phyloP scores from a whole-genome alignment of 805 yeast species.

The Scheffersomyces lignosus region DNA sequence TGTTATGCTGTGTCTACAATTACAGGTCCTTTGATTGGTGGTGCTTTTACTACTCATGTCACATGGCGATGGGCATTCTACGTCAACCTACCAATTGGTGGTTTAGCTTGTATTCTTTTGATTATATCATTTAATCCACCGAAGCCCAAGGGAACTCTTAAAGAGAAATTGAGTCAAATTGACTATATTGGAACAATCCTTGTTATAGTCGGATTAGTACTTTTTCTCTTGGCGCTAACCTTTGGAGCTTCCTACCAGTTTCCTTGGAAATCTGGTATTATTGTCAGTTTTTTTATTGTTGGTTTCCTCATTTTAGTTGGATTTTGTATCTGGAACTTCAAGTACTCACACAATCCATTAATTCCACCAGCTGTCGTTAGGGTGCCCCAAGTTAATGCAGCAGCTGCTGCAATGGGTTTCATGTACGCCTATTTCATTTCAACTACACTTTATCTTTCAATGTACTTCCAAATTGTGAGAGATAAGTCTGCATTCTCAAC shows the following conservation, averaged over 20 bases:
- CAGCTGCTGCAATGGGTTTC: conserved; percentile 14
- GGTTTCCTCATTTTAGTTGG: conserved; percentile 14
- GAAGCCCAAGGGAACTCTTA: conserved; percentile 11
- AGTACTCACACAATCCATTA: conserved; percentile 13
- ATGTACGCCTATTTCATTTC: conserved; percentile 11
- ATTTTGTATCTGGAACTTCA: conserved; percentile 17
- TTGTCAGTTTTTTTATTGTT: conserved; percentile 13
- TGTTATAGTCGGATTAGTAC: conserved; percentile 15
- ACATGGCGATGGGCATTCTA: conserved; percentile 27
- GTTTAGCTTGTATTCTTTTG: conserved; percentile 16
- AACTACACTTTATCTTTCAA: conserved; percentile 8
- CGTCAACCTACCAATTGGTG: conserved; percentile 24
- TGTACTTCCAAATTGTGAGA: conserved; percentile 14
- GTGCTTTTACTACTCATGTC: conserved; percentile 21
- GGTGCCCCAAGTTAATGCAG: conserved; percentile 15
- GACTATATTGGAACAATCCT: conserved; percentile 21
- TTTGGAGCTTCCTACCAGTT: conserved; percentile 18
- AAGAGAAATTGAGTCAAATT: conserved; percentile 13
- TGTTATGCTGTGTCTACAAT: conserved; percentile 19
- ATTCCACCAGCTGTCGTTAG: conserved; percentile 10
- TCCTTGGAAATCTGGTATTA: conserved; percentile 19
- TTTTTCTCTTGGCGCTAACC: conserved; percentile 18
- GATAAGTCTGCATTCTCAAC: conserved; percentile 9
- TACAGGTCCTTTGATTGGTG: conserved; percentile 25
- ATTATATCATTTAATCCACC: conserved; percentile 21